Percentiles rank a stretch among this genome's conserved stretches.
Evolutionary conservation across 441 rosid genomes (phyloP).

Genomic region (Pelargonium australe): DNA sequence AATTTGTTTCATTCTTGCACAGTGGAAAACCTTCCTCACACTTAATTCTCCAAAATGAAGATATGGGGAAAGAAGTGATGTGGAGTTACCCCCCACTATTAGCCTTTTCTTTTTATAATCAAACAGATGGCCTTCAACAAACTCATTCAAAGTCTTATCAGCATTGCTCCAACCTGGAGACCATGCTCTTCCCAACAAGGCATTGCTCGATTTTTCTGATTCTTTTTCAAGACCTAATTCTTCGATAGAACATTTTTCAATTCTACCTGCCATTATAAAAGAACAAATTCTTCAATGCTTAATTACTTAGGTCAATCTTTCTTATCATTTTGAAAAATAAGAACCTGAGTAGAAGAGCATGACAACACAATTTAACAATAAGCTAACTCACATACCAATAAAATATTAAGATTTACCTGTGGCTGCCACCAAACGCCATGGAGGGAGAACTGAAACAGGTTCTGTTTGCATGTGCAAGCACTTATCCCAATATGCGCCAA

Average conservation of each 20-base stretch:
- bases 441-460: conserved; percentile 98
- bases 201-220: conserved; percentile 89
- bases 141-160: conserved; percentile 79
- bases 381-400: neutral
- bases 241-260: conserved; percentile 58
- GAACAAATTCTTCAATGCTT: conserved; percentile 11
- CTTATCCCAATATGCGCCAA: conserved; percentile 80
- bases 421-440: conserved; percentile 78
- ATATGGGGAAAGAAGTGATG: conserved; percentile 89
- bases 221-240: conserved; percentile 76
- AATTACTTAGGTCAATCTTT: neutral
- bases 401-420: neutral
- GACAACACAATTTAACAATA: neutral
- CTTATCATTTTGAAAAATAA: neutral
- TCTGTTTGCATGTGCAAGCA: conserved; percentile 95
- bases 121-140: conserved; percentile 68
- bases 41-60: conserved; percentile 96
- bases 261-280: conserved; percentile 51
- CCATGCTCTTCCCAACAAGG: conserved; percentile 93
- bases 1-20: conserved; percentile 79
- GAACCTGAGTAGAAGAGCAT: neutral
- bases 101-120: conserved; percentile 81
- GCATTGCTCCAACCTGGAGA: conserved; percentile 95
- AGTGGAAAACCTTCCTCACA: conserved; percentile 86
- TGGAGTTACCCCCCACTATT: conserved; percentile 90